Evolutionary conservation across 1,139 yeast species (phyloP), one percentile per base, ranked within the genome.

Genomic region (Nakaseomyces delphensis): DNA sequence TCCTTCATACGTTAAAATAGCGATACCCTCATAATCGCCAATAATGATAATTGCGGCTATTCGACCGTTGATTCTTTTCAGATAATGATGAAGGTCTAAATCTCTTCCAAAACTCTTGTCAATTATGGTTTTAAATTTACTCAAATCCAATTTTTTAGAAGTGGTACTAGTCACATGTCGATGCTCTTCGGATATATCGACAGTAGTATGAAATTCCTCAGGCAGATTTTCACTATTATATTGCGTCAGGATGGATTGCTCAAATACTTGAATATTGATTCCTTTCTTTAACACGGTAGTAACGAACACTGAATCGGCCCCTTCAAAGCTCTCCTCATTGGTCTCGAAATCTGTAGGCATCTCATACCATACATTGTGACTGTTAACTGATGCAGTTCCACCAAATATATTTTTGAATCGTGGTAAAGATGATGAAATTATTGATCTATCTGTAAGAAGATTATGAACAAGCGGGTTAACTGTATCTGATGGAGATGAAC

Each of bases 1-100:
- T 4, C 64, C 63, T 58, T 85, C 95, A 72, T 85, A 81, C 0
- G 98, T 91, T 29, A 91, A 73, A 9, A 91, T 80, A 0, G 97
- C 97, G 13, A 87, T 89, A 1, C 97, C 98, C 51, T 89, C 96
- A 58, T 91, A 91, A 57, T 91, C 94, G 1, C 97, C 98, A 4
- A 91, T 84, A 15, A 91, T 74, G 6, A 91, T 79, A 11, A 91
- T 62, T 0, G 85, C 82, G 0, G 96, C 91, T 6, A 91, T 68
- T 3, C 69, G 67, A 1, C 77, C 69, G 48, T 79, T 73, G 28
- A 91, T 71, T 41, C 98, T 68, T 1, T 66, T 48, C 27, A 85
- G 63, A 57, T 89, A 91, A 45, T 74, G 77, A 0, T 76, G 73
- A 42, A 75, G 57, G 50, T 85, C 77, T n/a, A 91, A 63, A 2